Base-by-base conservation (phyloP, 306 rosid genomes). In the Clitoria ternatea region DNA sequence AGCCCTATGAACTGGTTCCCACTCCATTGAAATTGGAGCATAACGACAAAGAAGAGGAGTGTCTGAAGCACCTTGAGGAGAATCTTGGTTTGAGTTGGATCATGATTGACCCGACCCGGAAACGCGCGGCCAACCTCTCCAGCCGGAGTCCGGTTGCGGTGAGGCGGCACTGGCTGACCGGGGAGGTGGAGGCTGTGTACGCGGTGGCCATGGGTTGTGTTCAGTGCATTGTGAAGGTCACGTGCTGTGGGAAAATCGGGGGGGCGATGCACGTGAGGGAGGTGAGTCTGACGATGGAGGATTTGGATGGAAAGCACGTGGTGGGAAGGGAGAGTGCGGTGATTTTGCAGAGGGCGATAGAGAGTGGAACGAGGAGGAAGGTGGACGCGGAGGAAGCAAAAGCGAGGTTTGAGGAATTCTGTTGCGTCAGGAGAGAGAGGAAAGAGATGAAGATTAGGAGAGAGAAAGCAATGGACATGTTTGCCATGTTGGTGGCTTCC, bases 11-110 rank as follows among this genome's bases (percentile, higher is more conserved):
- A 14, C 23, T 79, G 7, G 80, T 89, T 4, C 84, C 82, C 0
- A 85, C 88, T 2, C 54, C 79, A 2, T 17, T 91, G 6, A 66
- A 35, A 6, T 68, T 83, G 29, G 57, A 32, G 11, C 72, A 45
- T 1, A 73, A 53, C 17, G 64, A 67, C 52, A 76, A 66, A 36
- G 36, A 66, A 36, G 36, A 57, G 14, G 72, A 64, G 4, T 84
- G 84, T 79, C 60, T 88, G 1, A 62, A 49, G 1, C 76, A 86
- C 61, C 50, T 91, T 0, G 80, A 86, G 55, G 80, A 94, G 10
- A 85, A 83, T 35, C 23, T 94, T 17, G 70, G 20, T 0, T 22
- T 91, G 52, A 94, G 92, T 73, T 94, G 99, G 99, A 84, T 94
- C 45, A 23, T 89, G 0, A 87, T 94, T 64, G 91, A 87, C 71